Percentiles rank a stretch among this genome's conserved stretches.
phyloP scores from a whole-genome alignment of 129 eudicot genomes.

The Deinandra increscens region DNA sequence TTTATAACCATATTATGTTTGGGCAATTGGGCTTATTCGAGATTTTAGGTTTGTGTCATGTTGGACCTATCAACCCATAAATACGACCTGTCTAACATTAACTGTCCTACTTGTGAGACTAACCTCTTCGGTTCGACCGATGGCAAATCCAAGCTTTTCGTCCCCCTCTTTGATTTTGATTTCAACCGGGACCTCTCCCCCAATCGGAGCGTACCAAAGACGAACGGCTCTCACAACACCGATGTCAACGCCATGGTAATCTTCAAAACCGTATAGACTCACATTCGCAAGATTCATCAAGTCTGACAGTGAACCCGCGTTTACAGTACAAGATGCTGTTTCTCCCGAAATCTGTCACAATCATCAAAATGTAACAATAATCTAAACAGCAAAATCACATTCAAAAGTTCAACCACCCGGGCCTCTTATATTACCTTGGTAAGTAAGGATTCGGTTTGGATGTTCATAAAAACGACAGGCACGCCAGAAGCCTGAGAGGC shows the following conservation, averaged over 20 bases:
- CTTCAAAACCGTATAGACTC: conserved; percentile 90
- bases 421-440: conserved; percentile 62
- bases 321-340: conserved; percentile 73
- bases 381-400: background rate
- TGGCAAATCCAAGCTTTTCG: conserved; percentile 77
- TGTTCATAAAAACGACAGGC: conserved; percentile 80
- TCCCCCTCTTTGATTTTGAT: conserved; percentile 67
- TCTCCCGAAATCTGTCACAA: conserved; percentile 80
- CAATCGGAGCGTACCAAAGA: conserved; percentile 86
- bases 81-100: no score
- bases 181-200: conserved; percentile 70
- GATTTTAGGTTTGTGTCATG: no score
- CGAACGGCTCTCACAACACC: conserved; percentile 94
- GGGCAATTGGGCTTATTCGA: no score
- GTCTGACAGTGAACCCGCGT: conserved; percentile 68
- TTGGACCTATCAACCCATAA: no score
- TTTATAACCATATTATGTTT: no score
- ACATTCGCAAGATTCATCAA: conserved; percentile 68
- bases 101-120: no score
- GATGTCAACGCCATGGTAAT: conserved; percentile 94
- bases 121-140: conserved; percentile 93
- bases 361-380: background rate
- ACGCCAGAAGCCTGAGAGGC: conserved; percentile 81
- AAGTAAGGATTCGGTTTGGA: conserved; percentile 94
- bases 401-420: background rate